These are phyloP conservation scores for Ophiostoma tasmaniense DNA, from an alignment of 2,329 filamentous ascomycete genomes.

Conservation along the genomic window DNA sequence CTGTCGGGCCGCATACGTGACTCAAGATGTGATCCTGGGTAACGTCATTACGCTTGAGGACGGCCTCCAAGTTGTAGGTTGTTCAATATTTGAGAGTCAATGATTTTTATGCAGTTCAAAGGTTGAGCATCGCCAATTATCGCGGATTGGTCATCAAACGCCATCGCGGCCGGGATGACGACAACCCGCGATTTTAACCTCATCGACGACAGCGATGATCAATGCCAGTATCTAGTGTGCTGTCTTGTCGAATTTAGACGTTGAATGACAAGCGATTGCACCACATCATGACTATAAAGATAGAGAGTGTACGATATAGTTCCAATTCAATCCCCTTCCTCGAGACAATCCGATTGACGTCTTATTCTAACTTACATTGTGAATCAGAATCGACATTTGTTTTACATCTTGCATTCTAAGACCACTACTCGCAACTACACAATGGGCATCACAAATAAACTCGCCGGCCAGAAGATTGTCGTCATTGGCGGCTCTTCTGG, in stretches of 20 bases:
- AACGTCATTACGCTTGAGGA: neutral
- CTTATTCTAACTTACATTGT: no score
- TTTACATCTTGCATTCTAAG: no score
- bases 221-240: neutral
- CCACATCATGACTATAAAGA: neutral
- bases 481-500: conserved; percentile 32
- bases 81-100: neutral
- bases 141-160: neutral
- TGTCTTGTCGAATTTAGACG: neutral
- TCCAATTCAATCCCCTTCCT: neutral
- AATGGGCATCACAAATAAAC: conserved; percentile 26
- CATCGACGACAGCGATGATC: neutral
- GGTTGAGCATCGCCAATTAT: neutral
- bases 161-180: neutral
- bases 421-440: neutral
- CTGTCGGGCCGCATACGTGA: neutral
- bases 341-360: no score
- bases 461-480: conserved; percentile 29
- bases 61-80: no score
- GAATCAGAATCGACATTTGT: no score
- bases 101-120: neutral
- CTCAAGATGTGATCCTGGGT: neutral
- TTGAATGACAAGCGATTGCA: neutral
- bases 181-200: neutral
- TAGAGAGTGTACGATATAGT: neutral